Evolutionary conservation across 352 stramenopile species (phyloP).

Genomic region (Phytophthora sp.): DNA sequence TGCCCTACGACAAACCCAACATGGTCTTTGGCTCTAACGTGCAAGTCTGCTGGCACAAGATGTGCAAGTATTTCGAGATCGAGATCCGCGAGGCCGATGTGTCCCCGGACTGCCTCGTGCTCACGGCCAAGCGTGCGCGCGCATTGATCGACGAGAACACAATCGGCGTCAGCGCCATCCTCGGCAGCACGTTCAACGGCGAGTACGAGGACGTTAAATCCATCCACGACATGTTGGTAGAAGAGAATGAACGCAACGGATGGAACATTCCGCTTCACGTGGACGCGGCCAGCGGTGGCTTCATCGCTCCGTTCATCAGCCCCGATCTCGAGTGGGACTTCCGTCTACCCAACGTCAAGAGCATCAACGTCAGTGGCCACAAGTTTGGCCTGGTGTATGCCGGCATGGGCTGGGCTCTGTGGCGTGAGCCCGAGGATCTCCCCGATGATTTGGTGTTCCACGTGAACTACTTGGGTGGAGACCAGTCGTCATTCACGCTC

Average conservation of each 20-base stretch:
- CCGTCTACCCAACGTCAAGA: constrained; percentile 90
- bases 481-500: constrained; percentile 92
- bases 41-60: constrained; percentile 94
- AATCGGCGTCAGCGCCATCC: constrained; percentile 91
- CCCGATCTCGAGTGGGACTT: constrained; percentile 92
- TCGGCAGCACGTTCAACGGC: constrained; percentile 93
- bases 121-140: constrained; percentile 80
- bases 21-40: constrained; percentile 94
- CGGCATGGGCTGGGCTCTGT: constrained; percentile 93
- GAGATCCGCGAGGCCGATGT: constrained; percentile 90
- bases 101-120: constrained; percentile 82
- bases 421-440: constrained; percentile 81
- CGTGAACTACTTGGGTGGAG: constrained; percentile 92
- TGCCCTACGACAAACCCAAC: constrained; percentile 90
- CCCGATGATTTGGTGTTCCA: constrained; percentile 91
- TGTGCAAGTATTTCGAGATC: constrained; percentile 95
- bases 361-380: constrained; percentile 94
- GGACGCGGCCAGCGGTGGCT: constrained; percentile 91
- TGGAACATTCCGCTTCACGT: constrained; percentile 92
- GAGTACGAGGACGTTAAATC: constrained; percentile 93
- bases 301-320: constrained; percentile 92
- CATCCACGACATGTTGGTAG: constrained; percentile 89
- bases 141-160: constrained; percentile 92
- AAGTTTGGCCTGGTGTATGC: constrained; percentile 94
- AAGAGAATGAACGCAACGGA: constrained; percentile 84